A percentile compares a stretch with the other conserved stretches of the same genome.
Conservation (phyloP, 441 rosid genomes). For the Corymbia calophylla region DNA sequence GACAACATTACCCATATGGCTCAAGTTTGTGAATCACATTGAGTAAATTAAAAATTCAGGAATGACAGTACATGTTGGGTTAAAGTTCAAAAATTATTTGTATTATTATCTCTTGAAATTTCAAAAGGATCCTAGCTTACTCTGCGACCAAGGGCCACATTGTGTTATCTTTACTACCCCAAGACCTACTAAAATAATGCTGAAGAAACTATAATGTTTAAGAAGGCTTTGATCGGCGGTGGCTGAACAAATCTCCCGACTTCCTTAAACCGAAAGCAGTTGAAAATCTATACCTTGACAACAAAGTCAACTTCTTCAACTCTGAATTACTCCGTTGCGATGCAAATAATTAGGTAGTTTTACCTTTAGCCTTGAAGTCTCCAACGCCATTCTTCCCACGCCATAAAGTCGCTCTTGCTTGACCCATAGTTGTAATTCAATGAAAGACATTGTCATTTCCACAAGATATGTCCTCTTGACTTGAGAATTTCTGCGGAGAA, state of each 20-base stretch:
- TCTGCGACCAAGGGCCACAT: neutral
- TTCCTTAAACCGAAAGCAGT: neutral
- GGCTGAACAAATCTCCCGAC: neutral
- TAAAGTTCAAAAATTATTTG: no score
- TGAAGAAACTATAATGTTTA: neutral
- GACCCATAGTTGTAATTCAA: neutral
- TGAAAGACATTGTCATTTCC: neutral
- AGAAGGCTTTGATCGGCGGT: neutral
- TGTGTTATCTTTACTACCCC: neutral
- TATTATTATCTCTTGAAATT: no score
- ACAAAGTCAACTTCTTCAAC: neutral
- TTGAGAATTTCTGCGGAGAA: neutral
- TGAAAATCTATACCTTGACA: neutral
- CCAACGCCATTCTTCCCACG: neutral
- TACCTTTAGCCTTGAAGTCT: neutral
- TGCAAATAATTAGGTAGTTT: neutral
- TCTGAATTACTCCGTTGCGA: neutral
- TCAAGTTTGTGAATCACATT: no score
- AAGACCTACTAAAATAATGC: neutral
- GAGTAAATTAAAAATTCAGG: no score
- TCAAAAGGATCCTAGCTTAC: neutral
- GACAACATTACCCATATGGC: no score
- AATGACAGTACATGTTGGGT: no score
- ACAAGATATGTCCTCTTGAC: neutral
- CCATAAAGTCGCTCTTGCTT: neutral